These are phyloP conservation scores for Blepharisma stoltei DNA, from an alignment of 73 alveolate species.

Conservation along the genomic window DNA sequence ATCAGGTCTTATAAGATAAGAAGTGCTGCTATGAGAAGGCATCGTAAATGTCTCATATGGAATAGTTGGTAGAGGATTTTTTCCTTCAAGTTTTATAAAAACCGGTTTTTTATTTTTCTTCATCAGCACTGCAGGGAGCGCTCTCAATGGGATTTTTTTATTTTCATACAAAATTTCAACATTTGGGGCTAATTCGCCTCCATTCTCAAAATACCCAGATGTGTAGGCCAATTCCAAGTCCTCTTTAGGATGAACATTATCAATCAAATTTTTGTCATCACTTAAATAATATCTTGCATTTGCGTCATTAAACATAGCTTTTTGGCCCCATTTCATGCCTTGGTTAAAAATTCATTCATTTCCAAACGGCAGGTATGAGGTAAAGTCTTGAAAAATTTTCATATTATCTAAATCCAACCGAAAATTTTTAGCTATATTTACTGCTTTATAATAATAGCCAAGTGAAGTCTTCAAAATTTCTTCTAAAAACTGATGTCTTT, in stretches of 20 bases:
- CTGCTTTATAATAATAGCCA: not conserved
- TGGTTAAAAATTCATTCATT: not conserved
- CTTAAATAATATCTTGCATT: not conserved
- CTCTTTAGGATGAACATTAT: not conserved
- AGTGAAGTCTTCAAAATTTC: not conserved
- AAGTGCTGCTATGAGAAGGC: not conserved
- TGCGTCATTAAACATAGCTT: not conserved
- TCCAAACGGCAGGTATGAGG: not conserved
- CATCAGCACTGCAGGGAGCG: not conserved
- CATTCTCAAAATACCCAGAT: not conserved
- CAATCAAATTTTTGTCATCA: not conserved
- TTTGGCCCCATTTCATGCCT: not conserved
- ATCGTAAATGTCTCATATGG: not conserved
- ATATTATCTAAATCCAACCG: not conserved
- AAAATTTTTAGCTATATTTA: not conserved
- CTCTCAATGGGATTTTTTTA: not conserved
- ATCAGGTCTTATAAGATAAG: not conserved
- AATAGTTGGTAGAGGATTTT: not conserved
- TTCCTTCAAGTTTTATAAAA: not conserved
- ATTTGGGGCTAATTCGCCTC: not conserved
- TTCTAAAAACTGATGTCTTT: not conserved
- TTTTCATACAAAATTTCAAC: not conserved
- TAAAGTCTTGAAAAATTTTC: not conserved
- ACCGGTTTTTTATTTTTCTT: not conserved
- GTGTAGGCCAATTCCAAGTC: not conserved